Evolutionary conservation across 768 basidiomycete genomes (phyloP).

Genomic region (Hydnomerulius pinastri): DNA sequence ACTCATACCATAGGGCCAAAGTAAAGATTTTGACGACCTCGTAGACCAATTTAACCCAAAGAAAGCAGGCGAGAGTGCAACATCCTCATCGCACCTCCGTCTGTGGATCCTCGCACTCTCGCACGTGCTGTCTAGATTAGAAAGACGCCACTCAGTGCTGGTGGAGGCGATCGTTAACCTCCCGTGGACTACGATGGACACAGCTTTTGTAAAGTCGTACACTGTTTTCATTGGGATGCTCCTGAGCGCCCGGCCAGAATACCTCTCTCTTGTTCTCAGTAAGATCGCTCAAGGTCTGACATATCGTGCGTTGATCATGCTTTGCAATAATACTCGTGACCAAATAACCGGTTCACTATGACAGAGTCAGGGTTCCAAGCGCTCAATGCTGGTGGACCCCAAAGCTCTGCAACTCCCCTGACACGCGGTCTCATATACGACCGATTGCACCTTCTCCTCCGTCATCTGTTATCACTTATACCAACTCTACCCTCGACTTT

Average conservation of each 20-base stretch:
- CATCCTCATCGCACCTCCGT: conserved; percentile 57
- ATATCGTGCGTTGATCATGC: conserved; percentile 64
- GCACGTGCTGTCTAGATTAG: conserved; percentile 89
- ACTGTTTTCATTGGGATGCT: conserved; percentile 89
- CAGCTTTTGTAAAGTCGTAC: conserved; percentile 82
- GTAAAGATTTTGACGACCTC: conserved; percentile 83
- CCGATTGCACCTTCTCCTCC: conserved; percentile 83
- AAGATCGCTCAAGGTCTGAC: conserved; percentile 87
- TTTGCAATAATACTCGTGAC: neutral
- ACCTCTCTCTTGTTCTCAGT: conserved; percentile 78
- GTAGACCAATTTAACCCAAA: conserved; percentile 79
- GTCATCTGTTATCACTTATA: conserved; percentile 83
- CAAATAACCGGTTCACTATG: conserved; percentile 6
- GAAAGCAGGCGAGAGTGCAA: conserved; percentile 33
- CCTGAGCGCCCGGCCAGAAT: conserved; percentile 89
- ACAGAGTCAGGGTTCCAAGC: conserved; percentile 74
- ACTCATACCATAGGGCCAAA: conserved; percentile 54
- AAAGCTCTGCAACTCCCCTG: conserved; percentile 67
- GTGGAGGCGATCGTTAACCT: conserved; percentile 85
- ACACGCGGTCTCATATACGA: conserved; percentile 85
- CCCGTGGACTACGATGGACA: conserved; percentile 93
- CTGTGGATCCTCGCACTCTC: conserved; percentile 86
- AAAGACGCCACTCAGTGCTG: conserved; percentile 74
- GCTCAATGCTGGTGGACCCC: conserved; percentile 55
- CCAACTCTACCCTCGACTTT: conserved; percentile 90